These are phyloP conservation scores for Verticillium isaacii DNA, from an alignment of 2,329 filamentous ascomycete species.

Conservation along the genomic window DNA sequence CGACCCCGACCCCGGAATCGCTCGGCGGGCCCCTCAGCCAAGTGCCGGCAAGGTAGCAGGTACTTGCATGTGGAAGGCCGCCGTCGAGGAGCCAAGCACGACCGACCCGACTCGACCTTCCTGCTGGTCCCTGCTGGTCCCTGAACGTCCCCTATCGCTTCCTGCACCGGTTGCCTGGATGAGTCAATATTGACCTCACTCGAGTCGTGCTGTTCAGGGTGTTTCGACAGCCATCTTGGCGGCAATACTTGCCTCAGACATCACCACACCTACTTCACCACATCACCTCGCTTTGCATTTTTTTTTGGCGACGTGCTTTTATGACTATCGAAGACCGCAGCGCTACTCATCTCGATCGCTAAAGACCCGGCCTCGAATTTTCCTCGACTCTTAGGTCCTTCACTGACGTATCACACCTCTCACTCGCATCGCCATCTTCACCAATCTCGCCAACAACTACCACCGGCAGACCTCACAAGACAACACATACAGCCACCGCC, in stretches of 20 bases:
- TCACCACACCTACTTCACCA: not conserved
- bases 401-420: too few relatives aligned
- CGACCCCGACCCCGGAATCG: not conserved
- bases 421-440: too few relatives aligned
- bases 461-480: too few relatives aligned
- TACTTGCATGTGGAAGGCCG: not conserved
- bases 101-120: not conserved
- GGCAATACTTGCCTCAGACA: not conserved
- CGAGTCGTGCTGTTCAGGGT: not conserved
- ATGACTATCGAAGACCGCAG: not conserved
- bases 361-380: too few relatives aligned
- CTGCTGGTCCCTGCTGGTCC: not conserved
- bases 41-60: not conserved
- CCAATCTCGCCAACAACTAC: too few relatives aligned
- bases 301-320: not conserved
- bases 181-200: not conserved
- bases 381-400: too few relatives aligned
- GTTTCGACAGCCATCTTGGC: not conserved
- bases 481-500: not conserved
- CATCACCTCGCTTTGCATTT: not conserved
- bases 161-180: not conserved
- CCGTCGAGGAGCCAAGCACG: not conserved
- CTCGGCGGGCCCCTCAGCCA: not conserved
- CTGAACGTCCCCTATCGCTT: not conserved
- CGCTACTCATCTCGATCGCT: conserved; percentile 4